phyloP scores from a whole-genome alignment of 2,329 filamentous ascomycete genomes.

The Calonectria naviculata region DNA sequence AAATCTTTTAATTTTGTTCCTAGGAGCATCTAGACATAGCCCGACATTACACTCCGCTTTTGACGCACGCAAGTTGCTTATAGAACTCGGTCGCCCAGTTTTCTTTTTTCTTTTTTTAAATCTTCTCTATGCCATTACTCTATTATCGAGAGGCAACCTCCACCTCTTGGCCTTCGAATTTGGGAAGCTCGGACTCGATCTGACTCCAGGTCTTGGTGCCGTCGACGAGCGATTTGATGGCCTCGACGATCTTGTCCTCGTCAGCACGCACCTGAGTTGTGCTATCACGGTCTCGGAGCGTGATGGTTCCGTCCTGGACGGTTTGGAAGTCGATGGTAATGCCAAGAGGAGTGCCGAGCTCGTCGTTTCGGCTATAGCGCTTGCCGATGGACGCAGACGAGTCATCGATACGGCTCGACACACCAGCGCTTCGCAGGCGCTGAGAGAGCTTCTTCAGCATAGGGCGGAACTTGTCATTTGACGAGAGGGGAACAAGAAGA shows the following conservation, averaged over 20 bases:
- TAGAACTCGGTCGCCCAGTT: conserved; percentile 26
- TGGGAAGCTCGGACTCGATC: conserved; percentile 81
- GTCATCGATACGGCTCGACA: conserved; percentile 90
- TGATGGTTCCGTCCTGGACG: conserved; percentile 86
- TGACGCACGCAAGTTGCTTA: conserved; percentile 8
- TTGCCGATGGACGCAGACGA: conserved; percentile 94
- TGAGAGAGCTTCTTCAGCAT: conserved; percentile 78
- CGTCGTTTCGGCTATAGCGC: conserved; percentile 94
- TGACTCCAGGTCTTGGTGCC: conserved; percentile 72
- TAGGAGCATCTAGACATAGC: conserved; percentile 18
- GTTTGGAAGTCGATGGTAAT: conserved; percentile 98
- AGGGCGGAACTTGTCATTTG: conserved; percentile 84
- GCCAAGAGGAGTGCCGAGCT: conserved; percentile 93
- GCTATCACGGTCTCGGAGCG: conserved; percentile 89
- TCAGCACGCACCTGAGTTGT: conserved; percentile 90
- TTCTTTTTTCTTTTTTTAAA: conserved; percentile 31
- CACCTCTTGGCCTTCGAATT: conserved; percentile 82
- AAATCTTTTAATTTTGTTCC: conserved; percentile 21
- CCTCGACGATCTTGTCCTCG: conserved; percentile 82
- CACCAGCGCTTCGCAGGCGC: conserved; percentile 78
- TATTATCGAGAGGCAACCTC: conserved; percentile 53
- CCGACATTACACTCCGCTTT: conserved; percentile 6
- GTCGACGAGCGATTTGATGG: conserved; percentile 68
- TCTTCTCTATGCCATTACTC: conserved; percentile 24
- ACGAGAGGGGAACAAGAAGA: conserved; percentile 88